Evolutionary conservation across 495 filamentous ascomycete genomes (phyloP).

Genomic region (Penicilliopsis zonata): DNA sequence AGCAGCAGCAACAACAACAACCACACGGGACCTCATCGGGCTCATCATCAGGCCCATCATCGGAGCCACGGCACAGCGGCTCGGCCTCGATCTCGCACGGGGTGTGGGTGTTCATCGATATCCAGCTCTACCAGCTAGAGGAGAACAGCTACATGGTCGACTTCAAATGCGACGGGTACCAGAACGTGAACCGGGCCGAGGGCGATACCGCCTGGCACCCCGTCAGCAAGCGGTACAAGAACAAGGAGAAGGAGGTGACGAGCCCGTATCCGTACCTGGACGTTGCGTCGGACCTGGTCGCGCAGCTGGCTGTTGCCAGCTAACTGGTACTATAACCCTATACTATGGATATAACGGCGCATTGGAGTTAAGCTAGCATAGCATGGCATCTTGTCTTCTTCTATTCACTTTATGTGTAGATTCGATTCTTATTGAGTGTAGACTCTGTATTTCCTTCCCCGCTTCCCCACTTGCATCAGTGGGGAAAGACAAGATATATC

Average conservation of each 20-base stretch:
- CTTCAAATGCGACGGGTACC: constrained; percentile 98
- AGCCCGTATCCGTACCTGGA: constrained; percentile 46
- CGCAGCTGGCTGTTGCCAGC: constrained; percentile 38
- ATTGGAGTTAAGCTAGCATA: background rate
- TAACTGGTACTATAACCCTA: constrained; percentile 4
- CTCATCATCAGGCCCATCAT: constrained; percentile 26
- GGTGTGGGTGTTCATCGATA: constrained; percentile 74
- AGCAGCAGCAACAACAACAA: no score
- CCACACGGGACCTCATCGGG: constrained; percentile 15
- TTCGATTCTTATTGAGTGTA: no score
- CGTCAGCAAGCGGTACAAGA: constrained; percentile 34
- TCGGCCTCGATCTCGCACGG: constrained; percentile 28
- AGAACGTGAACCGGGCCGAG: constrained; percentile 51
- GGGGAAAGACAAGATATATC: no score
- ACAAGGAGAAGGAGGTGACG: constrained; percentile 43
- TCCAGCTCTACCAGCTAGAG: constrained; percentile 95
- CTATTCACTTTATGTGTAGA: no score
- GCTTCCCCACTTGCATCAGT: no score
- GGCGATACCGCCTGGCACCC: constrained; percentile 33
- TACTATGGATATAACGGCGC: background rate
- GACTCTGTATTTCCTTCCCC: no score
- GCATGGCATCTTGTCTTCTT: no score
- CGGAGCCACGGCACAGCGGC: constrained; percentile 23
- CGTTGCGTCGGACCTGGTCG: constrained; percentile 41
- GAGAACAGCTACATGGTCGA: constrained; percentile 89